A percentile compares a stretch with the other conserved stretches of the same genome.
These are phyloP conservation scores for Sporothrix sp. DNA, from an alignment of 2,329 filamentous ascomycete genomes.

Conservation along the genomic window DNA sequence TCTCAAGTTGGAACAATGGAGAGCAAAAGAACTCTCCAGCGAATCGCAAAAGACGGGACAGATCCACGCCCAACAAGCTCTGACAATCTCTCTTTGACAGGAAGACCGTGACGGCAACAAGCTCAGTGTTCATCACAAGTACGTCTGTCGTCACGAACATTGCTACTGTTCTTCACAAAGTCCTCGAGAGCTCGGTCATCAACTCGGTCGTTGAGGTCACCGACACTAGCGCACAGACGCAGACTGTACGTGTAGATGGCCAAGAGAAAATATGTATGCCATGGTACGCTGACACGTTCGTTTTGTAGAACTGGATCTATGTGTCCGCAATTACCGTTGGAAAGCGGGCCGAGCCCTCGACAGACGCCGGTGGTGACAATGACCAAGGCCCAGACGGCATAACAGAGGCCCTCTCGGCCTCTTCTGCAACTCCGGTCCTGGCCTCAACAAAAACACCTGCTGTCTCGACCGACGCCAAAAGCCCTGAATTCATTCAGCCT, in stretches of 20 bases:
- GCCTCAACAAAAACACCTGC: neutral
- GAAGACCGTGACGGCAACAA: constrained; percentile 14
- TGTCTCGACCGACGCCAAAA: neutral
- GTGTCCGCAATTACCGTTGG: constrained; percentile 9
- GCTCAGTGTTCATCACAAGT: constrained; percentile 2
- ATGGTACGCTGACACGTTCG: too few relatives aligned
- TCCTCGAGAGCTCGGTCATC: constrained; percentile 15
- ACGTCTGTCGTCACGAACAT: constrained; percentile 14
- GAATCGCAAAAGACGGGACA: too few relatives aligned
- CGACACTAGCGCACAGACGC: constrained; percentile 16
- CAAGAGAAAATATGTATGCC: neutral
- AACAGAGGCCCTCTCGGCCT: neutral
- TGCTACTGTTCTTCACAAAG: constrained; percentile 14
- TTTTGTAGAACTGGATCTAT: constrained; percentile 16
- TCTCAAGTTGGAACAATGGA: too few relatives aligned
- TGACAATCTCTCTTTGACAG: constrained; percentile 10
- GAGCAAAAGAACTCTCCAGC: too few relatives aligned
- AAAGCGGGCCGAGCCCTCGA: constrained; percentile 10
- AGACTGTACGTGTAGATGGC: constrained; percentile 13
- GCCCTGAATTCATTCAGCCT: neutral
- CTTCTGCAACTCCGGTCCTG: neutral
- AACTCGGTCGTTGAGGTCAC: constrained; percentile 15
- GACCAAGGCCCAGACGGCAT: too few relatives aligned
- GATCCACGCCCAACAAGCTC: too few relatives aligned
- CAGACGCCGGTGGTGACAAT: too few relatives aligned